A percentile compares a stretch with the other conserved stretches of the same genome.
Evolutionary conservation across 768 basidiomycete genomes (phyloP).

Genomic region (Agaricus subrufescens): DNA sequence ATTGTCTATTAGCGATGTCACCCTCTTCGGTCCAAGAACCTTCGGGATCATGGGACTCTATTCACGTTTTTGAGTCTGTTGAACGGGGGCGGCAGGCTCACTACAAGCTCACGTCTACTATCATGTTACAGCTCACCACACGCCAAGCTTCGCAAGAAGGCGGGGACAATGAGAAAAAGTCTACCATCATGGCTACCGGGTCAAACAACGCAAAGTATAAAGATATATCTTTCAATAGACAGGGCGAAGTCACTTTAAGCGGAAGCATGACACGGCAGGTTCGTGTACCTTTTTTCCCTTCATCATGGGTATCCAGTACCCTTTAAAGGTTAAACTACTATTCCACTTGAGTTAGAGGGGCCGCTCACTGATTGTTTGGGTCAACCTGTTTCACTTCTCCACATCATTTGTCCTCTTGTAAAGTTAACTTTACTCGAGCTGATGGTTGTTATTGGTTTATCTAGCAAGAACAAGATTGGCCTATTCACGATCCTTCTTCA

Average conservation of each 20-base stretch:
- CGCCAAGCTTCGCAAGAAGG: constrained; percentile 21
- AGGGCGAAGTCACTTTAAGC: constrained; percentile 76
- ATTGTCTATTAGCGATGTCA: constrained; percentile 46
- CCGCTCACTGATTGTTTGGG: not conserved
- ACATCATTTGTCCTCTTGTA: not conserved
- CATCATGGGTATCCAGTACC: not conserved
- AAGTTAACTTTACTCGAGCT: too few relatives aligned
- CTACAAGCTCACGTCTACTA: constrained; percentile 95
- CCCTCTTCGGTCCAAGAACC: constrained; percentile 54
- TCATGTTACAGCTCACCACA: constrained; percentile 89
- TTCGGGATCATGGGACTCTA: constrained; percentile 94
- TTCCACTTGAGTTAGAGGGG: not conserved
- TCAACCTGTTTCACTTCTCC: not conserved
- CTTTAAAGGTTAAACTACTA: not conserved
- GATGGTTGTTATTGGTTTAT: constrained; percentile 6
- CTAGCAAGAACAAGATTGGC: constrained; percentile 84
- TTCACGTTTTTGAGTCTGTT: constrained; percentile 95
- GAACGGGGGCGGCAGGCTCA: constrained; percentile 90
- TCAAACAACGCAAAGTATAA: constrained; percentile 1
- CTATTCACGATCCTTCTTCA: constrained; percentile 71
- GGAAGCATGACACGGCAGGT: constrained; percentile 99
- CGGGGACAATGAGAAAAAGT: constrained; percentile 28
- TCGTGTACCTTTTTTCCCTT: constrained; percentile 19
- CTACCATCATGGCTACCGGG: constrained; percentile 23
- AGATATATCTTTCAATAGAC: constrained; percentile 28